Evolutionary conservation across 1,284 basidiomycete species (phyloP).

Genomic region (Cryptococcus sp.): DNA sequence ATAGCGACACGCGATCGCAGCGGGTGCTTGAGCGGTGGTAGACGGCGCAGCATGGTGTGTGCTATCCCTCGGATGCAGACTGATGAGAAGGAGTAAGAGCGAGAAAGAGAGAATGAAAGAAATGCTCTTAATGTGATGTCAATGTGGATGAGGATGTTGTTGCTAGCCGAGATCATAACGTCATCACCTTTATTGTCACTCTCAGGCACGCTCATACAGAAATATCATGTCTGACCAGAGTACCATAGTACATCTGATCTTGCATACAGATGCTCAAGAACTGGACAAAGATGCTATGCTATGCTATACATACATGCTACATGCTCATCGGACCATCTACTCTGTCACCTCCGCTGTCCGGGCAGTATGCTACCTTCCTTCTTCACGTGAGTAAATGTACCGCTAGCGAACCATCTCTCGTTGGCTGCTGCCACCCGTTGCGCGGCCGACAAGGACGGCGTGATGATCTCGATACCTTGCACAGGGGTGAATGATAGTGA

Average conservation of each 20-base stretch:
- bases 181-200: not conserved
- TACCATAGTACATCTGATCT: no score
- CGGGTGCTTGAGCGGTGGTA: constrained; percentile 6
- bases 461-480: constrained; percentile 93
- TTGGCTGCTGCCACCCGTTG: constrained; percentile 87
- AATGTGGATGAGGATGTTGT: no score
- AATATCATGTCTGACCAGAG: no score
- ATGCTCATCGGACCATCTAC: not conserved
- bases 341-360: constrained; percentile 28
- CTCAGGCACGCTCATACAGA: not conserved
- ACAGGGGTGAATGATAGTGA: constrained; percentile 93
- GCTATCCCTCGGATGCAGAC: not conserved
- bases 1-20: not conserved
- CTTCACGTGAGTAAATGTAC: constrained; percentile 65
- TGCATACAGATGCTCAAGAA: not conserved
- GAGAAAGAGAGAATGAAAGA: not conserved
- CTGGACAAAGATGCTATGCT: not conserved
- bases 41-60: constrained; percentile 3
- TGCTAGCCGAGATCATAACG: not conserved
- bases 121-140: not conserved
- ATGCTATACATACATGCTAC: not conserved
- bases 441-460: constrained; percentile 66
- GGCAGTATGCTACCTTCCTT: constrained; percentile 47
- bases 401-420: constrained; percentile 85
- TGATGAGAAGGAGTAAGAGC: not conserved